phyloP scores from a whole-genome alignment of 1,284 basidiomycete species.

The Melampsora allii-populina region DNA sequence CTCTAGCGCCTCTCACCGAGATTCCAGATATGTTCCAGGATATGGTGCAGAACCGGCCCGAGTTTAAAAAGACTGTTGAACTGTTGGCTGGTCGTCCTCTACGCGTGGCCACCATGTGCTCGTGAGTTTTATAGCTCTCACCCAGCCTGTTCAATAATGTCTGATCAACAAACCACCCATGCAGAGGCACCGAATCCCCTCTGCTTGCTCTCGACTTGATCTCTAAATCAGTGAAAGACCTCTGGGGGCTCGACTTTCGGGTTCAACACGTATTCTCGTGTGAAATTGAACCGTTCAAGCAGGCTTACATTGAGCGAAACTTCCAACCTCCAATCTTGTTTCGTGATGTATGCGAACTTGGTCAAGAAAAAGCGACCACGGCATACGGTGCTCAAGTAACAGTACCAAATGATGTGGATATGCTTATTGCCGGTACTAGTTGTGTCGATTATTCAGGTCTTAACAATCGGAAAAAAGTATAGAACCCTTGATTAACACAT shows the following conservation, averaged over 20 bases:
- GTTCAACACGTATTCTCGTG: conserved; percentile 94
- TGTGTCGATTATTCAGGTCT: conserved; percentile 95
- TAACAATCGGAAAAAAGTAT: conserved; percentile 87
- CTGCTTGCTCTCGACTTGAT: conserved; percentile 84
- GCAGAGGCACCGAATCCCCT: conserved; percentile 87
- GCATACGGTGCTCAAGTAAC: conserved; percentile 81
- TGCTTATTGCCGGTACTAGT: conserved; percentile 77
- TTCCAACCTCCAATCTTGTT: conserved; percentile 84
- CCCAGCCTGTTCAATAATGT: neutral
- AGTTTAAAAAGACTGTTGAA: conserved; percentile 60
- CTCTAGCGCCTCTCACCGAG: conserved; percentile 71
- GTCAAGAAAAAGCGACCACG: conserved; percentile 60
- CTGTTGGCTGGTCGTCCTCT: conserved; percentile 74
- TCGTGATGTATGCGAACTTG: conserved; percentile 89
- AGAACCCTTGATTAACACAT: neutral
- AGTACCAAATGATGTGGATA: conserved; percentile 85
- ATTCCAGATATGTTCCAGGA: conserved; percentile 81
- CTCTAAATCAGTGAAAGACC: conserved; percentile 66
- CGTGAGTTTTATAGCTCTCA: conserved; percentile 48
- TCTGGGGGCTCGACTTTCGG: conserved; percentile 64
- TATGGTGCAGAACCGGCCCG: conserved; percentile 68
- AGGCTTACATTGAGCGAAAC: conserved; percentile 95
- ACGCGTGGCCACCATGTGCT: conserved; percentile 93
- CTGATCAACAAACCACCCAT: conserved; percentile 3
- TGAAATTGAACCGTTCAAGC: conserved; percentile 97